A percentile compares a stretch with the other conserved stretches of the same genome.
Conservation (phyloP, 768 basidiomycete genomes). For the Multifurca ochricompacta region DNA sequence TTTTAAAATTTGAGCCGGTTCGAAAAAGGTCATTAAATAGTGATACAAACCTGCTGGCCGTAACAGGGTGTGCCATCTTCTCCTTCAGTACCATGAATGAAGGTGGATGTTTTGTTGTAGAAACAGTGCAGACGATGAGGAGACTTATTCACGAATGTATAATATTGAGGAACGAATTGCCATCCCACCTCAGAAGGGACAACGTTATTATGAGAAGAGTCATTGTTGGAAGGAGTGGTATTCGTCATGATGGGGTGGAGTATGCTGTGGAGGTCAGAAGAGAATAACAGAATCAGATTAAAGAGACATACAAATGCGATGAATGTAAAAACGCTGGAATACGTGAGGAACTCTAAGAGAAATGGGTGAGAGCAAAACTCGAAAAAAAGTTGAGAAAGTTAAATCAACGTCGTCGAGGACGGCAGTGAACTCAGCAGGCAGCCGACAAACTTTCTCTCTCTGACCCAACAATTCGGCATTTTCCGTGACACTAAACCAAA, state of each 20-base stretch:
- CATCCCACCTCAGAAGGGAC: constrained; percentile 94
- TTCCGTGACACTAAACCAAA: constrained; percentile 7
- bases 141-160: constrained; percentile 97
- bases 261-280: constrained; percentile 13
- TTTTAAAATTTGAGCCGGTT: constrained; percentile 27
- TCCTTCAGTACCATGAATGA: constrained; percentile 95
- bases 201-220: constrained; percentile 49
- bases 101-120: constrained; percentile 96
- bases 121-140: constrained; percentile 96
- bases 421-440: constrained; percentile 3
- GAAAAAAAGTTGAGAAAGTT: not conserved
- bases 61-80: constrained; percentile 85
- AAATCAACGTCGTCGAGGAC: constrained; percentile 14
- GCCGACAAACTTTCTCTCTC: constrained; percentile 12
- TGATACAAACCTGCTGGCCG: constrained; percentile 75
- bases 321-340: constrained; percentile 8
- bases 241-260: constrained; percentile 27
- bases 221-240: constrained; percentile 34
- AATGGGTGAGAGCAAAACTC: constrained; percentile 11
- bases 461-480: constrained; percentile 13
- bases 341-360: constrained; percentile 18
- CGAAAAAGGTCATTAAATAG: constrained; percentile 1
- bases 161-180: constrained; percentile 99
- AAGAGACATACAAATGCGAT: constrained; percentile 7
- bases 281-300: not conserved